A percentile compares a stretch with the other conserved stretches of the same genome.
Conservation (phyloP, 331 rosid genomes). For the Dryas integrifolia region DNA sequence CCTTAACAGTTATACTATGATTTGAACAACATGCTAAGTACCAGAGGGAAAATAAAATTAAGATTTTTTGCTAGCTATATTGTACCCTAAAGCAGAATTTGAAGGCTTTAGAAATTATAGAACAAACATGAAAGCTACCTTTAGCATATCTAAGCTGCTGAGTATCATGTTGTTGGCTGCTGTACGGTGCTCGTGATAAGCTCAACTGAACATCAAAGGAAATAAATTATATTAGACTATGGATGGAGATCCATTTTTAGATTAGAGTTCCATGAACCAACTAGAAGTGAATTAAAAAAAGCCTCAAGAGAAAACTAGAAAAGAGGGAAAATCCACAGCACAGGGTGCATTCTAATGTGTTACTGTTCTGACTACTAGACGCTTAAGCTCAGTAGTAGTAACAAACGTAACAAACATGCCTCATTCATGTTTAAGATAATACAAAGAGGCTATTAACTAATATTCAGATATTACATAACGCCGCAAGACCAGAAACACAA, state of each 20-base stretch:
- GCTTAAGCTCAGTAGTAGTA: background rate
- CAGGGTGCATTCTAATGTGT: background rate
- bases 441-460: background rate
- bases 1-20: slow-evolving; percentile 10
- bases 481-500: background rate
- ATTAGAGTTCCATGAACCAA: slow-evolving; percentile 15
- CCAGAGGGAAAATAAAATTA: slow-evolving; percentile 1
- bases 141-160: slow-evolving; percentile 42
- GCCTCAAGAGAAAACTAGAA: background rate
- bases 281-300: background rate
- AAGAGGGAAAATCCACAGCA: background rate
- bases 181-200: slow-evolving; percentile 47
- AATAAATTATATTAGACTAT: slow-evolving; percentile 16
- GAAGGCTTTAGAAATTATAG: slow-evolving; percentile 22
- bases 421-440: background rate
- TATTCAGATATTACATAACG: background rate
- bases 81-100: slow-evolving; percentile 12
- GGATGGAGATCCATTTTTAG: background rate
- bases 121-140: slow-evolving; percentile 52
- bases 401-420: background rate
- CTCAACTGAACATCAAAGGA: slow-evolving; percentile 54
- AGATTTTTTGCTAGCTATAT: slow-evolving; percentile 13
- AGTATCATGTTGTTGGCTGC: slow-evolving; percentile 41
- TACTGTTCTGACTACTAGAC: background rate
- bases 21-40: slow-evolving; percentile 2